Evolutionary conservation across 129 eudicot genomes (phyloP).

Genomic region (Deinandra increscens): DNA sequence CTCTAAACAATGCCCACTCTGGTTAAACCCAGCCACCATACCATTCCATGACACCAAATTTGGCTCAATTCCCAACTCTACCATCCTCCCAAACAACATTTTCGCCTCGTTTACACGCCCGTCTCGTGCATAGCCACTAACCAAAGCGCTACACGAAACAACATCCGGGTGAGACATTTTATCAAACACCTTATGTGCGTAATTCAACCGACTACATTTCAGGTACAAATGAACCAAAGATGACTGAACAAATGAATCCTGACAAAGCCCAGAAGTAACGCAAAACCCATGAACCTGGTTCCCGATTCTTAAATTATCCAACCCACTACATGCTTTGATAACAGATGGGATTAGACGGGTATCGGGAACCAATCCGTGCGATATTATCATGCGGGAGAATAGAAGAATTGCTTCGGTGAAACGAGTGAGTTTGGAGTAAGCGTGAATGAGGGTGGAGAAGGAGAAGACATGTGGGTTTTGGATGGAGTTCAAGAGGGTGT

Average conservation of each 20-base stretch:
- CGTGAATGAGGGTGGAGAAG: slow-evolving; percentile 61
- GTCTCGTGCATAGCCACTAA: slow-evolving; percentile 72
- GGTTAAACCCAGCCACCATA: slow-evolving; percentile 82
- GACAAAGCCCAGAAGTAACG: slow-evolving; percentile 45
- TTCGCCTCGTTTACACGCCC: slow-evolving; percentile 48
- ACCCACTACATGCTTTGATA: slow-evolving; percentile 58
- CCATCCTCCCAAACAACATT: slow-evolving; percentile 45
- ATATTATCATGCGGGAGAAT: slow-evolving; percentile 48
- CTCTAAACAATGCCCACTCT: slow-evolving; percentile 57
- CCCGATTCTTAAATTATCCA: slow-evolving; percentile 32
- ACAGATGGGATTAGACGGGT: slow-evolving; percentile 55
- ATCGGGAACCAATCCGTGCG: slow-evolving; percentile 43
- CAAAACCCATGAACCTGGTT: slow-evolving; percentile 63
- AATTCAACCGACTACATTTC: slow-evolving; percentile 34
- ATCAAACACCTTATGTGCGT: slow-evolving; percentile 66
- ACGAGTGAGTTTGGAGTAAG: slow-evolving; percentile 42
- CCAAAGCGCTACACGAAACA: slow-evolving; percentile 67
- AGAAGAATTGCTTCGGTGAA: slow-evolving; percentile 27
- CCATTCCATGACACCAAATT: slow-evolving; percentile 89
- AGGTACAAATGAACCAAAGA: slow-evolving; percentile 72
- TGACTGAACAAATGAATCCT: slow-evolving; percentile 61
- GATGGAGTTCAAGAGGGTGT: slow-evolving; percentile 36
- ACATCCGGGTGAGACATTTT: slow-evolving; percentile 59
- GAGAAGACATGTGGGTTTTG: slow-evolving; percentile 47
- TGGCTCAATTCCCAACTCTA: slow-evolving; percentile 51